These are phyloP conservation scores for Eutrema yunnanense DNA, from an alignment of 345 rosid genomes.

Conservation along the genomic window DNA sequence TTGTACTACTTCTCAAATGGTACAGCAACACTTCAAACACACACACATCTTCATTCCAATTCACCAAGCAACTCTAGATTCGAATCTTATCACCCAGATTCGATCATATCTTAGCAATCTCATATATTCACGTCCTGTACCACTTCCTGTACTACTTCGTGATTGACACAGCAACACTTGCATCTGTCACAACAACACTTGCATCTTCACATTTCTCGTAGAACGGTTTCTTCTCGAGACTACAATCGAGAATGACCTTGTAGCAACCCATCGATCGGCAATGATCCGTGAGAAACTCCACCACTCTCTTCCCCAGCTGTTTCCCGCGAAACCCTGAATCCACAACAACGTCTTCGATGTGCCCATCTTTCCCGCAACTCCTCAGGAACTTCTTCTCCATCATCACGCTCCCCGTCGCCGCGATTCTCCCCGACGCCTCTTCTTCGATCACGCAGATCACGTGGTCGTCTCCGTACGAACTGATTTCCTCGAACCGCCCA, in stretches of 20 bases:
- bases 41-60: too few species aligned
- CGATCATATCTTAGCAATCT: too few species aligned
- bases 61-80: too few species aligned
- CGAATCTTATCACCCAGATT: too few species aligned
- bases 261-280: slow-evolving; percentile 63
- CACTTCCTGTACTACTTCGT: too few species aligned
- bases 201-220: slow-evolving; percentile 90
- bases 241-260: slow-evolving; percentile 81
- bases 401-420: slow-evolving; percentile 66
- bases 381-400: slow-evolving; percentile 85
- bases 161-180: too few species aligned
- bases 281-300: slow-evolving; percentile 55
- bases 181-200: too few species aligned
- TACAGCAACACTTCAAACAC: too few species aligned
- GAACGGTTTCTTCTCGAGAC: slow-evolving; percentile 46
- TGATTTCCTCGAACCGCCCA: slow-evolving; percentile 54
- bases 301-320: slow-evolving; percentile 60
- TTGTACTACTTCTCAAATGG: too few species aligned
- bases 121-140: too few species aligned
- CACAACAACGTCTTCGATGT: slow-evolving; percentile 84
- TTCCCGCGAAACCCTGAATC: slow-evolving; percentile 54
- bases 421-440: slow-evolving; percentile 38
- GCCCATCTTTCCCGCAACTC: slow-evolving; percentile 78
- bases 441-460: slow-evolving; percentile 84
- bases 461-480: slow-evolving; percentile 62